phyloP scores from a whole-genome alignment of 306 rosid species.

The Ormosia emarginata region DNA sequence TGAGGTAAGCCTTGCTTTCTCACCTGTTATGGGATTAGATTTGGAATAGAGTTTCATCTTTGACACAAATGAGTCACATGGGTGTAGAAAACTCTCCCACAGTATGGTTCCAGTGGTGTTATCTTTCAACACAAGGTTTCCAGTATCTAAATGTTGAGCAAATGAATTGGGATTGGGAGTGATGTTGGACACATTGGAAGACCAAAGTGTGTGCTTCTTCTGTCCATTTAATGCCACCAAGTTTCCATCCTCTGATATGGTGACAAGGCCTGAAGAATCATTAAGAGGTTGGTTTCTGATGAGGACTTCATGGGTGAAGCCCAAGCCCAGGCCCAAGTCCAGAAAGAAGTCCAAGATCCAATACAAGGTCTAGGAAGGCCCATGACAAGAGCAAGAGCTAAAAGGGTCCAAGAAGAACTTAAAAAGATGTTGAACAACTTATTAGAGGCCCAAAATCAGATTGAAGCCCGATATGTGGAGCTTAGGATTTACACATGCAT shows the following conservation, averaged over 20 bases:
- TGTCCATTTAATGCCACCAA: slow-evolving; percentile 9
- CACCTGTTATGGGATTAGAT: not conserved
- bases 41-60: not conserved
- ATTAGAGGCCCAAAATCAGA: too few relatives aligned
- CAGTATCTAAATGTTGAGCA: not conserved
- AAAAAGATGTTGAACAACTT: too few relatives aligned
- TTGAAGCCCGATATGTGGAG: too few relatives aligned
- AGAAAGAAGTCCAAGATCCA: too few relatives aligned
- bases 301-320: too few relatives aligned
- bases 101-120: not conserved
- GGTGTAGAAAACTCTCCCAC: slow-evolving; percentile 38
- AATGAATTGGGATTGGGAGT: not conserved
- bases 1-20: not conserved
- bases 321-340: too few relatives aligned
- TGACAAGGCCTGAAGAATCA: slow-evolving; percentile 12
- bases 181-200: slow-evolving; percentile 11
- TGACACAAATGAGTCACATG: not conserved
- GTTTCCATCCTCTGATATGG: slow-evolving; percentile 14
- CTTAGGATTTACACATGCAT: too few relatives aligned
- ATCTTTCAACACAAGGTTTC: slow-evolving; percentile 30
- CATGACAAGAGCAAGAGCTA: too few relatives aligned
- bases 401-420: too few relatives aligned
- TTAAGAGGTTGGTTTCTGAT: slow-evolving; percentile 16
- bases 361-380: too few relatives aligned
- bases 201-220: slow-evolving; percentile 10